phyloP scores from a whole-genome alignment of 352 stramenopile genomes.

The Peronospora destructor region DNA sequence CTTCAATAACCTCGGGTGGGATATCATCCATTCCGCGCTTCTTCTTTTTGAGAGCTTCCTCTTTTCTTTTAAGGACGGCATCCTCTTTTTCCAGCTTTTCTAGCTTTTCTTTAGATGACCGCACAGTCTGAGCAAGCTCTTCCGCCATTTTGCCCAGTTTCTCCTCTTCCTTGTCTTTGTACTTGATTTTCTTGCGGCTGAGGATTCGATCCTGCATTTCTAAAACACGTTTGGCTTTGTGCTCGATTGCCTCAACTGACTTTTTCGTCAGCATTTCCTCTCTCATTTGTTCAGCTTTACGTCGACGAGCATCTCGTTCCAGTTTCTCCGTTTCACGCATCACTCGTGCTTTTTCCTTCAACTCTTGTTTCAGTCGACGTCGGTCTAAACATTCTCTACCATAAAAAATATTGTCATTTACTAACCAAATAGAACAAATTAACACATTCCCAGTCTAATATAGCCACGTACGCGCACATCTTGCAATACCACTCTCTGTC shows the following conservation, averaged over 20 bases:
- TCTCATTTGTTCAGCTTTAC: constrained; percentile 57
- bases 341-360: constrained; percentile 66
- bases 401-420: not conserved
- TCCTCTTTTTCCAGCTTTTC: constrained; percentile 88
- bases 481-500: constrained; percentile 86
- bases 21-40: constrained; percentile 53
- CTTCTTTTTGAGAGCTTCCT: constrained; percentile 80
- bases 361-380: constrained; percentile 66
- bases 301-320: constrained; percentile 61
- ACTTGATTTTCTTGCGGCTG: constrained; percentile 85
- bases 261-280: constrained; percentile 69
- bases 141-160: constrained; percentile 76
- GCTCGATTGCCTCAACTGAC: constrained; percentile 73
- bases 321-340: constrained; percentile 77
- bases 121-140: constrained; percentile 71
- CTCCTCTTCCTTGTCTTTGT: constrained; percentile 86
- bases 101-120: constrained; percentile 66
- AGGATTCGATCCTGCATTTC: constrained; percentile 86
- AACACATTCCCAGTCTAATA: not conserved
- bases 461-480: constrained; percentile 65
- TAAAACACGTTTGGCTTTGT: constrained; percentile 77
- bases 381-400: constrained; percentile 70
- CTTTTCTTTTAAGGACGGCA: constrained; percentile 59
- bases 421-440: not conserved
- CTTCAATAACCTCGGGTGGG: constrained; percentile 32